Percentiles rank a stretch among this genome's conserved stretches.
Conservation (phyloP, 768 basidiomycete species). For the Filobasidium floriforme region DNA sequence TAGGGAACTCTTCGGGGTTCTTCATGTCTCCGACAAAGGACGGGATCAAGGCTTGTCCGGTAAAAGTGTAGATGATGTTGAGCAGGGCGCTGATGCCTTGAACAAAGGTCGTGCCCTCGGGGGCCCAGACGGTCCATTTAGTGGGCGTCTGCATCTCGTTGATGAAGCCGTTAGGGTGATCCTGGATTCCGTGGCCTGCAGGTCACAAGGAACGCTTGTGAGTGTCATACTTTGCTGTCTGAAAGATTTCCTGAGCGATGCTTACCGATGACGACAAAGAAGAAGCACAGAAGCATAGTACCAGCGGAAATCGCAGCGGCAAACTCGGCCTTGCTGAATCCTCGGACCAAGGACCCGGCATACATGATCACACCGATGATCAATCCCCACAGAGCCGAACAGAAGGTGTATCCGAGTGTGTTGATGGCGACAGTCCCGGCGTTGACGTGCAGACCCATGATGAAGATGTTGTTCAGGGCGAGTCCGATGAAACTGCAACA, state of each 20-base stretch:
- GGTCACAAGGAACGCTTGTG: too few relatives aligned
- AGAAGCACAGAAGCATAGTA: conserved; percentile 27
- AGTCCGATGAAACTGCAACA: conserved; percentile 24
- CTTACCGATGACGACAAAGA: conserved; percentile 31
- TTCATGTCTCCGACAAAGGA: conserved; percentile 33
- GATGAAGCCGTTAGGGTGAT: conserved; percentile 30
- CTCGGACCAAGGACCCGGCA: conserved; percentile 24
- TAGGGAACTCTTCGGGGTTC: conserved; percentile 30
- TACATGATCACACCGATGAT: conserved; percentile 24
- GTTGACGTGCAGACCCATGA: conserved; percentile 30
- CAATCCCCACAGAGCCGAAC: conserved; percentile 27
- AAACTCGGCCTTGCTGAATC: conserved; percentile 20
- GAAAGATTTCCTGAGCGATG: too few relatives aligned
- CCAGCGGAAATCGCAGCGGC: conserved; percentile 20
- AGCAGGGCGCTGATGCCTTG: conserved; percentile 23
- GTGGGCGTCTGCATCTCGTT: conserved; percentile 18
- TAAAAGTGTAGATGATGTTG: conserved; percentile 28
- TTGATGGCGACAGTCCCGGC: conserved; percentile 29
- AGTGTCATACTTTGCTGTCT: background rate
- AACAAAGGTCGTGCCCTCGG: conserved; percentile 30
- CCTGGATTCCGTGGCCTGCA: conserved; percentile 27
- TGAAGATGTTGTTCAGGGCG: conserved; percentile 29
- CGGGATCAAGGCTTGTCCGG: conserved; percentile 33
- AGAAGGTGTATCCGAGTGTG: conserved; percentile 27
- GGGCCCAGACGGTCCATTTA: conserved; percentile 31